A percentile compares a stretch with the other conserved stretches of the same genome.
phyloP scores from a whole-genome alignment of 805 yeast species.

The Teunomyces cretensis region DNA sequence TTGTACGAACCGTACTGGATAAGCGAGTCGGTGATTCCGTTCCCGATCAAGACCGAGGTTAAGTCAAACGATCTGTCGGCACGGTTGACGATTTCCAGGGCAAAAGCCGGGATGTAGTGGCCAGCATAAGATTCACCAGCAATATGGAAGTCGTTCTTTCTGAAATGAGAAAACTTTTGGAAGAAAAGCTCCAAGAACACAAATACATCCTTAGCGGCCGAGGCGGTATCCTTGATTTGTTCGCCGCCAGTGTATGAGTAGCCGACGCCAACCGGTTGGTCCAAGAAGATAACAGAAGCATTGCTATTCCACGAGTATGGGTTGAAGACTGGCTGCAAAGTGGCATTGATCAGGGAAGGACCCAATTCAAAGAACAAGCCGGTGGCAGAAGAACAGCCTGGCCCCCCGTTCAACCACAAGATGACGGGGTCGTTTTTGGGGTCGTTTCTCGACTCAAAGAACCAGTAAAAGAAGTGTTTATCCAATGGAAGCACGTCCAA shows the following conservation, averaged over 20 bases:
- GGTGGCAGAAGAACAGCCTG: conserved; percentile 30
- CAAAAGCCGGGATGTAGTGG: conserved; percentile 25
- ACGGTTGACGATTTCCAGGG: conserved; percentile 19
- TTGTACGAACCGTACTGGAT: conserved; percentile 39
- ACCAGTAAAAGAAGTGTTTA: conserved; percentile 33
- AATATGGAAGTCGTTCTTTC: conserved; percentile 21
- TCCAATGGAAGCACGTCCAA: conserved; percentile 33
- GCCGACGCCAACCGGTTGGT: conserved; percentile 28
- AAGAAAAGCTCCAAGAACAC: conserved; percentile 25
- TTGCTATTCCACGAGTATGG: conserved; percentile 31
- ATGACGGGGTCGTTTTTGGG: conserved; percentile 32
- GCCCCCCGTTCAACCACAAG: conserved; percentile 35
- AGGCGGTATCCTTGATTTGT: conserved; percentile 13
- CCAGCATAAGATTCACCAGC: conserved; percentile 29
- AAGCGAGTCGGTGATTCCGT: conserved; percentile 45
- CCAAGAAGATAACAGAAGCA: conserved; percentile 27
- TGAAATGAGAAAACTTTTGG: conserved; percentile 23
- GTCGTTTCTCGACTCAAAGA: conserved; percentile 33
- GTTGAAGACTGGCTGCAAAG: conserved; percentile 24
- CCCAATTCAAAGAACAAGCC: conserved; percentile 34
- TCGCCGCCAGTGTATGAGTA: conserved; percentile 22
- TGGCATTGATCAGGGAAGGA: conserved; percentile 23
- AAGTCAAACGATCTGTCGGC: conserved; percentile 29
- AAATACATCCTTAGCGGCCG: conserved; percentile 21
- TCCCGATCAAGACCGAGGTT: conserved; percentile 42